These are phyloP conservation scores for Piloderma croceum DNA, from an alignment of 768 basidiomycete species.

Conservation along the genomic window DNA sequence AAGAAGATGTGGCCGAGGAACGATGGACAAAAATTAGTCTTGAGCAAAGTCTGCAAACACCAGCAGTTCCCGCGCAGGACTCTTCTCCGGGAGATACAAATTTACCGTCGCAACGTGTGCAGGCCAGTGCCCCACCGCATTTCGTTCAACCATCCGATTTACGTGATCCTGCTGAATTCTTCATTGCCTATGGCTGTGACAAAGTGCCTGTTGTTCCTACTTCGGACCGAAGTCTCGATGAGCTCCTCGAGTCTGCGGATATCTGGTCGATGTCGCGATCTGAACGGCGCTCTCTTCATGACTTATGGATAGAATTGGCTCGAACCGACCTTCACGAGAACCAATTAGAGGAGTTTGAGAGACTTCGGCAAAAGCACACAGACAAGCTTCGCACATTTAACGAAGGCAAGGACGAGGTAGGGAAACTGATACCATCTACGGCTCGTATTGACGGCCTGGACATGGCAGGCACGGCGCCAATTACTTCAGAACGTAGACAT, in stretches of 20 bases:
- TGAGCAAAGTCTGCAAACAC: too few relatives aligned
- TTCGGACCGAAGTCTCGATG: slow-evolving; percentile 30
- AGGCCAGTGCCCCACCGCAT: background rate
- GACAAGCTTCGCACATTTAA: slow-evolving; percentile 32
- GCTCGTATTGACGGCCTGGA: background rate
- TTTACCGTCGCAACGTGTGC: too few relatives aligned
- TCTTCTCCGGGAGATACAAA: too few relatives aligned
- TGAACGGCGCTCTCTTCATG: slow-evolving; percentile 44
- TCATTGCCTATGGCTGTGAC: slow-evolving; percentile 30
- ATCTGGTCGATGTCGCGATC: slow-evolving; percentile 50
- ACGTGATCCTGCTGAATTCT: slow-evolving; percentile 28
- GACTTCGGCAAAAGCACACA: slow-evolving; percentile 34
- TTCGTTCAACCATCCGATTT: slow-evolving; percentile 16
- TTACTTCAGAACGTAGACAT: slow-evolving; percentile 53
- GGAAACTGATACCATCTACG: slow-evolving; percentile 6
- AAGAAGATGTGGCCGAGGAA: slow-evolving; percentile 22
- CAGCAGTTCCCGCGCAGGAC: too few relatives aligned
- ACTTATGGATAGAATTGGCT: slow-evolving; percentile 43
- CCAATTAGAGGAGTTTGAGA: slow-evolving; percentile 38
- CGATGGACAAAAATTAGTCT: slow-evolving; percentile 27
- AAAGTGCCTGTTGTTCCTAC: slow-evolving; percentile 35
- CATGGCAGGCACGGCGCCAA: slow-evolving; percentile 44
- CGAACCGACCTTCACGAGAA: slow-evolving; percentile 25
- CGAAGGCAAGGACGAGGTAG: slow-evolving; percentile 51
- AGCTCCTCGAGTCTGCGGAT: slow-evolving; percentile 29